Conservation (phyloP, 2,329 filamentous ascomycete genomes). For the Cryphonectria nitschkei region DNA sequence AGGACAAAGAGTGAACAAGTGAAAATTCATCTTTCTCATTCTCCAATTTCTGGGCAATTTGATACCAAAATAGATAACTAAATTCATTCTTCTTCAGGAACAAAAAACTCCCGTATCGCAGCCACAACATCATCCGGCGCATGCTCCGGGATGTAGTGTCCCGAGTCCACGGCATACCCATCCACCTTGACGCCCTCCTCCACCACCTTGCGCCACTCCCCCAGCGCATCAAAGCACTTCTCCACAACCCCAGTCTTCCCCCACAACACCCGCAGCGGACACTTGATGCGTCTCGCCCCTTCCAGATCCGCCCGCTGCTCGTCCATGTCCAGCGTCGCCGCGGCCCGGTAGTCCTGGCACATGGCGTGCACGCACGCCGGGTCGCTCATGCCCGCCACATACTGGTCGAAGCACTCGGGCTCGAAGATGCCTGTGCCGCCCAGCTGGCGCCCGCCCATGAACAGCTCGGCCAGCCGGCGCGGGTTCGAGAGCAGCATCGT, state of each 20-base stretch:
- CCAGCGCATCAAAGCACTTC: constrained; percentile 50
- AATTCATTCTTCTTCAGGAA: neutral
- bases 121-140: constrained; percentile 49
- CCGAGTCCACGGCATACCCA: constrained; percentile 49
- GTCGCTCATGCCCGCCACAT: constrained; percentile 47
- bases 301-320: constrained; percentile 50
- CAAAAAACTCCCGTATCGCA: constrained; percentile 44
- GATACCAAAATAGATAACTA: neutral
- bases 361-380: constrained; percentile 48
- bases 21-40: too few species aligned
- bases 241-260: constrained; percentile 53
- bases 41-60: neutral
- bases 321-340: constrained; percentile 55
- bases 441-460: constrained; percentile 45
- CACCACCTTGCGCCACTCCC: constrained; percentile 55
- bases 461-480: constrained; percentile 46
- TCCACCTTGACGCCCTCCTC: constrained; percentile 40
- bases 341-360: constrained; percentile 61
- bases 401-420: constrained; percentile 43
- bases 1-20: too few species aligned
- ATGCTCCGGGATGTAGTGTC: constrained; percentile 57
- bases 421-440: constrained; percentile 42
- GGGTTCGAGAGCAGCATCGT: constrained; percentile 46
- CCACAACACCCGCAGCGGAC: constrained; percentile 55
- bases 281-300: constrained; percentile 47